Evolutionary conservation across 768 basidiomycete species (phyloP).

Genomic region (Suillus plorans): DNA sequence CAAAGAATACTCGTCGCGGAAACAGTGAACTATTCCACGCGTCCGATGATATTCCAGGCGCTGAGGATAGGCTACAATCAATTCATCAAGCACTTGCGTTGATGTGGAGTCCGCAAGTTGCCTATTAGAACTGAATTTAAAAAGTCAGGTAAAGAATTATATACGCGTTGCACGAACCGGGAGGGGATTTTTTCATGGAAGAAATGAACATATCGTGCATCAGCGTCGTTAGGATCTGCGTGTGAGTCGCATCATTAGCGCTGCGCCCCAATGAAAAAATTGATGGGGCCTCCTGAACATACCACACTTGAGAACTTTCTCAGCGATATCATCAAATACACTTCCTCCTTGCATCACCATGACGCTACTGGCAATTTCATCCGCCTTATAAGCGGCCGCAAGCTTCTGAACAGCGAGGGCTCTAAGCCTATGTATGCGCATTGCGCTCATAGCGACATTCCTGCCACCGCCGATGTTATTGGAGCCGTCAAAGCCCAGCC

Average conservation of each 20-base stretch:
- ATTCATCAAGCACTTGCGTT: conserved; percentile 73
- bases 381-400: conserved; percentile 80
- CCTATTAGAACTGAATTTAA: conserved; percentile 39
- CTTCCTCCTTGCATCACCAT: conserved; percentile 96
- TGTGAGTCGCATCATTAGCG: conserved; percentile 8
- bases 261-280: background rate
- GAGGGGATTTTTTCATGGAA: conserved; percentile 96
- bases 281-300: conserved; percentile 19
- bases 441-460: conserved; percentile 81
- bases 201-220: conserved; percentile 89
- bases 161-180: conserved; percentile 49
- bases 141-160: conserved; percentile 15
- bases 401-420: conserved; percentile 85
- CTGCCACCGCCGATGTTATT: conserved; percentile 59
- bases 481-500: conserved; percentile 59
- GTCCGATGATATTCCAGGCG: conserved; percentile 85
- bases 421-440: conserved; percentile 76
- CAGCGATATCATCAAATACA: conserved; percentile 91
- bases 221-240: conserved; percentile 70
- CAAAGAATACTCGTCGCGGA: conserved; percentile 75
- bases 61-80: conserved; percentile 73
- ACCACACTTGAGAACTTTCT: conserved; percentile 76
- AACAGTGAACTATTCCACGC: conserved; percentile 87
- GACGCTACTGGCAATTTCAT: conserved; percentile 90
- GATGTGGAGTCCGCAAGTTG: conserved; percentile 85